phyloP scores from a whole-genome alignment of 176 grass and related monocot genomes.

The Dactylis glomerata region DNA sequence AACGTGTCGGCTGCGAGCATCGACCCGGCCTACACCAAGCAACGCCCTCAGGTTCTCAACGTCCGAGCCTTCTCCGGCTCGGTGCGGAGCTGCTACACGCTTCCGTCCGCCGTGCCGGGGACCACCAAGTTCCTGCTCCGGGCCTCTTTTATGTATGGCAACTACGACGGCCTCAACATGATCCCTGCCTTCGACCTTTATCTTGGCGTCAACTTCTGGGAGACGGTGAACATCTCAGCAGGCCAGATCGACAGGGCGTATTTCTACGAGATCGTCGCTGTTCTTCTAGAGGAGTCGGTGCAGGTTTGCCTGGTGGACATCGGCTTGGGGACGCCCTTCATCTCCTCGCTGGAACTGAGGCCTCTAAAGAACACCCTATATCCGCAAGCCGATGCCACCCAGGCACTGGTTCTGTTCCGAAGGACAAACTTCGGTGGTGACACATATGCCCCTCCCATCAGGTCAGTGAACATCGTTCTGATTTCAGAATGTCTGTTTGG shows the following conservation, averaged over 20 bases:
- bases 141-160: constrained; percentile 37
- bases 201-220: constrained; percentile 49
- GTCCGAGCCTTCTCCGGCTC: constrained; percentile 34
- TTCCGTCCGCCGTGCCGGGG: constrained; percentile 3
- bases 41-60: neutral
- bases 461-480: too few relatives aligned
- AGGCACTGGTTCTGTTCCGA: constrained; percentile 11
- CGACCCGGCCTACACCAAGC: neutral
- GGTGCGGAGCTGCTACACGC: constrained; percentile 26
- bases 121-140: constrained; percentile 22
- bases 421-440: constrained; percentile 21
- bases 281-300: neutral
- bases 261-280: neutral
- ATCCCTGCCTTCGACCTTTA: too few relatives aligned
- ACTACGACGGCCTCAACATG: constrained; percentile 39
- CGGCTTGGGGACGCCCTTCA: constrained; percentile 35
- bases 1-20: neutral
- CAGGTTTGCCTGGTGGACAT: constrained; percentile 44
- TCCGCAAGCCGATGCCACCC: neutral
- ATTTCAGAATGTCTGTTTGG: too few relatives aligned
- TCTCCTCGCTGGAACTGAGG: constrained; percentile 44
- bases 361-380: constrained; percentile 28
- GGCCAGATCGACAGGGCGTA: neutral
- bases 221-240: constrained; percentile 22
- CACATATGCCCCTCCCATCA: too few relatives aligned